phyloP scores from a whole-genome alignment of 2,329 filamentous ascomycete genomes.

The Rhynchosporium agropyri region DNA sequence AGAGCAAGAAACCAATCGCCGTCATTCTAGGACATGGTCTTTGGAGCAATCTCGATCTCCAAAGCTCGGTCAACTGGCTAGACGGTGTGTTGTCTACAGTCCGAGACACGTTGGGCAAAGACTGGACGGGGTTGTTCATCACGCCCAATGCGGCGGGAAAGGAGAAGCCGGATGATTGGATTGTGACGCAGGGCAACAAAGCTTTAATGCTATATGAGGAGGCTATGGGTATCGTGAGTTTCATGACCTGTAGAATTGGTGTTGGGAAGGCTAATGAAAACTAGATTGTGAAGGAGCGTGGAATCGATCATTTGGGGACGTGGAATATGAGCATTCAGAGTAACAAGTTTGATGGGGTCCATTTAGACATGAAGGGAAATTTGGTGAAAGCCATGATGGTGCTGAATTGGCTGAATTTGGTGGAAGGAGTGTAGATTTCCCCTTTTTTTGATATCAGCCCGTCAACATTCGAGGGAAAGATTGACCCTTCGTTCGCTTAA shows the following conservation, averaged over 20 bases:
- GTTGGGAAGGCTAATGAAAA: neutral
- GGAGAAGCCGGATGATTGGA: conserved; percentile 50
- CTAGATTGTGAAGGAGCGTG: conserved; percentile 33
- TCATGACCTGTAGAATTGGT: neutral
- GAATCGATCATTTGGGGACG: conserved; percentile 51
- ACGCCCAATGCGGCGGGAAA: conserved; percentile 52
- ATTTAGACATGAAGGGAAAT: conserved; percentile 52
- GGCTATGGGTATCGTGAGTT: conserved; percentile 31
- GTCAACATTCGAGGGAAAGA: no score
- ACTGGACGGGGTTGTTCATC: conserved; percentile 42
- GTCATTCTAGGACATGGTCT: conserved; percentile 52
- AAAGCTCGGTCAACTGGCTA: conserved; percentile 47
- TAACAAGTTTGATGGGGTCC: conserved; percentile 52
- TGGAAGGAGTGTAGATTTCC: neutral
- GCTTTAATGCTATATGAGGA: conserved; percentile 51
- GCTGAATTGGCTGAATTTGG: conserved; percentile 50
- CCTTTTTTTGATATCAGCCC: no score
- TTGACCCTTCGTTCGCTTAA: no score
- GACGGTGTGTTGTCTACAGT: conserved; percentile 44
- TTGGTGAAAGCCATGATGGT: conserved; percentile 54
- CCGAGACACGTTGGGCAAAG: conserved; percentile 18
- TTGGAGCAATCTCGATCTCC: conserved; percentile 51
- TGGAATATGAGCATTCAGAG: conserved; percentile 55
- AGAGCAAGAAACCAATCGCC: conserved; percentile 40
- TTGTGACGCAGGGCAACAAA: conserved; percentile 52